Evolutionary conservation across 2,329 filamentous ascomycete species (phyloP).

Genomic region (Tolypocladium pustulatum): DNA sequence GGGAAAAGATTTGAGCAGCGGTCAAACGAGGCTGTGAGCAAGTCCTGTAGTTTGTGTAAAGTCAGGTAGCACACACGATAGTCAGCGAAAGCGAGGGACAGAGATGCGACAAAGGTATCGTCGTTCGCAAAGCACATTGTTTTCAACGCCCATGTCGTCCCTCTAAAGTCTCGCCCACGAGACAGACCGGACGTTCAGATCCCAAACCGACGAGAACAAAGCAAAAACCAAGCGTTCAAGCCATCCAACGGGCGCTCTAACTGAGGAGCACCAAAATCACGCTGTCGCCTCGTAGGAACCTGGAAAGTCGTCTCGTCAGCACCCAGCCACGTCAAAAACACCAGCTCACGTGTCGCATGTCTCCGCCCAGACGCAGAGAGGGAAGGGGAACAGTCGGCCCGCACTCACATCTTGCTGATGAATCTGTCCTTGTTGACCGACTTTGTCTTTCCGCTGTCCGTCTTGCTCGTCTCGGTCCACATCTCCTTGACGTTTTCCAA

Average conservation of each 20-base stretch:
- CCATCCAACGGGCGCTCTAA: slow-evolving; percentile 23
- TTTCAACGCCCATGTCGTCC: slow-evolving; percentile 29
- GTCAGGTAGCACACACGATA: not conserved
- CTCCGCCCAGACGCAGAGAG: not conserved
- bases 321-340: not conserved
- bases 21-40: not conserved
- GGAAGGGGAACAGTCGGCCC: not conserved
- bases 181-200: slow-evolving; percentile 8
- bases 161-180: slow-evolving; percentile 17
- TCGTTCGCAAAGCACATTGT: slow-evolving; percentile 9
- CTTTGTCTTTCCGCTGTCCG: slow-evolving; percentile 69
- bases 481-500: slow-evolving; percentile 92
- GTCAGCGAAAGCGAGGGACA: not conserved
- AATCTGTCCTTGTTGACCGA: slow-evolving; percentile 92
- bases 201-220: slow-evolving; percentile 10
- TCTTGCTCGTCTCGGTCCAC: slow-evolving; percentile 78
- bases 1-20: not conserved
- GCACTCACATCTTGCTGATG: slow-evolving; percentile 85
- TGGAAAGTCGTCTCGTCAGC: slow-evolving; percentile 19
- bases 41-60: slow-evolving; percentile 1
- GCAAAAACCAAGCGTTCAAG: not conserved
- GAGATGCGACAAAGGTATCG: slow-evolving; percentile 6
- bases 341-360: not conserved
- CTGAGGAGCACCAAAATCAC: slow-evolving; percentile 81
- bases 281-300: slow-evolving; percentile 78